phyloP scores from a whole-genome alignment of 805 yeast species.

The Saturnispora mendoncae region DNA sequence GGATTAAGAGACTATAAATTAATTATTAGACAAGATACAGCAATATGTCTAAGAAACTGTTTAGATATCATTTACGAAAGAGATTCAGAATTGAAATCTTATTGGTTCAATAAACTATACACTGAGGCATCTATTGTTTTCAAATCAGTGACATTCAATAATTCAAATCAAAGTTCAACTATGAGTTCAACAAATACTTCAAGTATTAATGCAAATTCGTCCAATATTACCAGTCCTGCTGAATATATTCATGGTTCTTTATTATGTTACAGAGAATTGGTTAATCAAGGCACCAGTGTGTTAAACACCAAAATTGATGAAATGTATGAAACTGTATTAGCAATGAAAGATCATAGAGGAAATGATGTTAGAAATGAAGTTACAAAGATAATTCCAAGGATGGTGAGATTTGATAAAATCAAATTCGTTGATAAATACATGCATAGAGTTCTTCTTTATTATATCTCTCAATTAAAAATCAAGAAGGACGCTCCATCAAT shows the following conservation, averaged over 20 bases:
- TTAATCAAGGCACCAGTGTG: conserved; percentile 62
- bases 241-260: conserved; percentile 86
- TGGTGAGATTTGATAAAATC: conserved; percentile 70
- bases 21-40: conserved; percentile 74
- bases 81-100: conserved; percentile 58
- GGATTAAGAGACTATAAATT: conserved; percentile 75
- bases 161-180: neutral
- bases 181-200: neutral
- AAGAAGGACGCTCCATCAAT: conserved; percentile 66
- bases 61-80: conserved; percentile 71
- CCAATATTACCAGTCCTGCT: conserved; percentile 23
- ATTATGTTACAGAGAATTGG: conserved; percentile 70
- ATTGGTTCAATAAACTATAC: conserved; percentile 62
- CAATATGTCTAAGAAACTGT: conserved; percentile 69
- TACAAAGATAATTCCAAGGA: conserved; percentile 70
- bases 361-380: conserved; percentile 73
- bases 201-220: neutral
- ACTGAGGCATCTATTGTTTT: conserved; percentile 27
- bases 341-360: conserved; percentile 70
- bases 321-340: conserved; percentile 64
- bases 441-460: conserved; percentile 69
- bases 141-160: conserved; percentile 9
- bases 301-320: conserved; percentile 64
- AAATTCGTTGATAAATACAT: conserved; percentile 72
- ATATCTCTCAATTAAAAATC: conserved; percentile 68